Conservation (phyloP, 1,139 yeast species). For the Scheffersomyces cryptocercus region DNA sequence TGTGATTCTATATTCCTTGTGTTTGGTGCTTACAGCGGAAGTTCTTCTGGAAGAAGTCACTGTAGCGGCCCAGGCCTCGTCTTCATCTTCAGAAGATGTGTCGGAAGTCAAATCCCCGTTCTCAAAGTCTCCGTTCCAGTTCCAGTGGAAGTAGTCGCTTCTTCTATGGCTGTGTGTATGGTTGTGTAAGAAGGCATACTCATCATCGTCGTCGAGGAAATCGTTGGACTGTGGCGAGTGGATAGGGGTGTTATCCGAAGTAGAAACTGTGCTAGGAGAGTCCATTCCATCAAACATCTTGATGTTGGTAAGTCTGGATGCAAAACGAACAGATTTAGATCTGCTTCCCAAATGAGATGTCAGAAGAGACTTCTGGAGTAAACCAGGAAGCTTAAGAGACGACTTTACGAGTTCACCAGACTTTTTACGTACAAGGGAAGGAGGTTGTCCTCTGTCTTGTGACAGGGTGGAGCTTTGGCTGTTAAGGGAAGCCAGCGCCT, state of each 20-base stretch:
- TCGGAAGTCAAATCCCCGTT: constrained; percentile 14
- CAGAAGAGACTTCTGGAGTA: constrained; percentile 25
- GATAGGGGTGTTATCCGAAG: constrained; percentile 32
- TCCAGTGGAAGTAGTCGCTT: constrained; percentile 15
- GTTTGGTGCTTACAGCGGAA: constrained; percentile 1
- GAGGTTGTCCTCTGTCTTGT: constrained; percentile 2
- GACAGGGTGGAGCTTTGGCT: background rate
- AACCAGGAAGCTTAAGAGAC: constrained; percentile 33
- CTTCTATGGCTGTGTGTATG: background rate
- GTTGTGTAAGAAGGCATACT: constrained; percentile 4
- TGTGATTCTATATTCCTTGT: constrained; percentile 9
- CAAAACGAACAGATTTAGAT: constrained; percentile 40
- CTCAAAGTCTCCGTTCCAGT: constrained; percentile 12
- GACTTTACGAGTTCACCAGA: constrained; percentile 44
- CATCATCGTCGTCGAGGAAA: constrained; percentile 16
- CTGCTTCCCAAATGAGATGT: constrained; percentile 22
- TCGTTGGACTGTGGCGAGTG: constrained; percentile 31
- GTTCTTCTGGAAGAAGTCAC: constrained; percentile 5
- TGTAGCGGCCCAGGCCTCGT: constrained; percentile 3
- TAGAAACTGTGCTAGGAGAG: constrained; percentile 40
- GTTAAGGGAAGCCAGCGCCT: background rate
- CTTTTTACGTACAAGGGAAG: constrained; percentile 31
- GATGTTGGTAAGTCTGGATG: constrained; percentile 36
- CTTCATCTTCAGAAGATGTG: constrained; percentile 21
- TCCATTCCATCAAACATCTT: constrained; percentile 46